Conservation (phyloP, 768 basidiomycete species). For the Daedaleopsis nitida region DNA sequence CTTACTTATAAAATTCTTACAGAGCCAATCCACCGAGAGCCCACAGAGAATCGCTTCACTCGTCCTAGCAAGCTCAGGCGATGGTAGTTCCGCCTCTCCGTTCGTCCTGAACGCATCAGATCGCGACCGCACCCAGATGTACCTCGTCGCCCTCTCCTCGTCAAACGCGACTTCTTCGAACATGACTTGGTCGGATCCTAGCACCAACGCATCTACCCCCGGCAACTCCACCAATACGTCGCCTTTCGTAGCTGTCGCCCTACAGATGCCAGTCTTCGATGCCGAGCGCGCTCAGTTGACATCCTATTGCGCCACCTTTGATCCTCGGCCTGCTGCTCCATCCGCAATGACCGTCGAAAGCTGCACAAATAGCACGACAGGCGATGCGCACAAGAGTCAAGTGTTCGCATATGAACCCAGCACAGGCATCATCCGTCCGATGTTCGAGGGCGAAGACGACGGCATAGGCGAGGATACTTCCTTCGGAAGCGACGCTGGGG, state of each 20-base stretch:
- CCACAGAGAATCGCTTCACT: conserved; percentile 42
- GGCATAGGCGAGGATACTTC: conserved; percentile 24
- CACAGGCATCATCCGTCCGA: conserved; percentile 55
- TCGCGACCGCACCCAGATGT: conserved; percentile 31
- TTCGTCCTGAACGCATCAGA: conserved; percentile 37
- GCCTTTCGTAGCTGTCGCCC: conserved; percentile 37
- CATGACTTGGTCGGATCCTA: too few relatives aligned
- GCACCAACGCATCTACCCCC: neutral
- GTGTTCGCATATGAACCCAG: conserved; percentile 55
- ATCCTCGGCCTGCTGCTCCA: conserved; percentile 49
- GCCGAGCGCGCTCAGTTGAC: conserved; percentile 36
- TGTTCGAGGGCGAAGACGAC: conserved; percentile 35
- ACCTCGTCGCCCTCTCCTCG: conserved; percentile 20
- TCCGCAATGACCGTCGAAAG: conserved; percentile 51
- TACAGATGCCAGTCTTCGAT: conserved; percentile 49
- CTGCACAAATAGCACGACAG: conserved; percentile 36
- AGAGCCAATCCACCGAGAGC: conserved; percentile 38
- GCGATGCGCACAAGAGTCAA: conserved; percentile 49
- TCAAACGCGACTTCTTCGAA: too few relatives aligned
- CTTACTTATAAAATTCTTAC: neutral
- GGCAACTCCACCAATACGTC: conserved; percentile 7
- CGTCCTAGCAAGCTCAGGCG: conserved; percentile 30
- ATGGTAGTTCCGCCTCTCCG: neutral
- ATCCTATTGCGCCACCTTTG: conserved; percentile 62
- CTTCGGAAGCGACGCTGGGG: conserved; percentile 8